These are phyloP conservation scores for Irpex sp. DNA, from an alignment of 1,284 basidiomycete species.

Conservation along the genomic window DNA sequence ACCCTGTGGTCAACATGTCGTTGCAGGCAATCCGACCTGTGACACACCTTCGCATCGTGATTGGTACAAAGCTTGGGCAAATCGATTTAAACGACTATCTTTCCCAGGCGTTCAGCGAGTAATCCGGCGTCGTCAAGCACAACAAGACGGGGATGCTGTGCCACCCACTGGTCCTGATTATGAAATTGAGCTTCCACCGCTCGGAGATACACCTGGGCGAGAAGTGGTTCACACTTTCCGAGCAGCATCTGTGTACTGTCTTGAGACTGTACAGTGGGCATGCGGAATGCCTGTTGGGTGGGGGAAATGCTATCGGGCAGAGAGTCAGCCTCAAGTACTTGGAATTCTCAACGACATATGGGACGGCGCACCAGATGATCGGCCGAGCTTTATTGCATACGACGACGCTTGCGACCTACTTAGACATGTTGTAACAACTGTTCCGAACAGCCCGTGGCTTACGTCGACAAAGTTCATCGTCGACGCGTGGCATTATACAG, in stretches of 20 bases:
- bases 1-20: not conserved
- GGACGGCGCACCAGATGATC: not conserved
- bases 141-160: not conserved
- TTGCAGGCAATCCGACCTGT: not conserved
- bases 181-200: not conserved
- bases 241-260: slow-evolving; percentile 3
- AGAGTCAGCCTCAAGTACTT: slow-evolving; percentile 7
- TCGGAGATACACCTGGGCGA: not conserved
- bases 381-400: slow-evolving; percentile 3
- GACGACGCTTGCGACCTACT: slow-evolving; percentile 10
- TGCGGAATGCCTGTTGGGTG: slow-evolving; percentile 12
- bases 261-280: slow-evolving; percentile 9
- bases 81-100: slow-evolving; percentile 2
- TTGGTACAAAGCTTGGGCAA: slow-evolving; percentile 1
- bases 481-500: slow-evolving; percentile 9
- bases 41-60: not conserved
- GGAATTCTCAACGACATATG: slow-evolving; percentile 2
- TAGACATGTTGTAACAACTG: slow-evolving; percentile 2
- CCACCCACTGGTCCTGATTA: too few species aligned
- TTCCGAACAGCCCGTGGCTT: slow-evolving; percentile 1
- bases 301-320: slow-evolving; percentile 10
- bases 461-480: slow-evolving; percentile 6
- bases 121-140: not conserved
- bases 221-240: slow-evolving; percentile 10
- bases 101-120: slow-evolving; percentile 3